phyloP scores from a whole-genome alignment of 305 asterid species.

The Solanum hybrid region DNA sequence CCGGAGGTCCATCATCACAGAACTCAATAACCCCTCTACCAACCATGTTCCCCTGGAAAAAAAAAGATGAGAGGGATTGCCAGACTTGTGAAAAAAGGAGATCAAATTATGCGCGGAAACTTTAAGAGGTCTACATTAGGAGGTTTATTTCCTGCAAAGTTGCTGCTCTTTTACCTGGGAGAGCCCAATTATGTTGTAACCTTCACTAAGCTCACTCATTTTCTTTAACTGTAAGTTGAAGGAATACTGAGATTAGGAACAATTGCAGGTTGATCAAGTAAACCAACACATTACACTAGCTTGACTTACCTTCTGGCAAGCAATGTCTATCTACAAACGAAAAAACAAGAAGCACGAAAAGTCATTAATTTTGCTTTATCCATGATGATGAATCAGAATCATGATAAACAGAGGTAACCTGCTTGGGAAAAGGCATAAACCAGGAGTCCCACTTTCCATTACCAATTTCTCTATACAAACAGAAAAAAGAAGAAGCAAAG shows the following conservation, averaged over 20 bases:
- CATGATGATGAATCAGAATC: conserved; percentile 1
- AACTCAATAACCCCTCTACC: conserved; percentile 86
- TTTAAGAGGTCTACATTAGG: background rate
- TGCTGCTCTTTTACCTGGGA: conserved; percentile 57
- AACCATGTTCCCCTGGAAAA: conserved; percentile 71
- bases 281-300: conserved; percentile 19
- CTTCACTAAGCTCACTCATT: conserved; percentile 66
- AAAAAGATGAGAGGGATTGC: background rate
- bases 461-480: conserved; percentile 56
- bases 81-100: background rate
- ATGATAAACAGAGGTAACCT: conserved; percentile 30
- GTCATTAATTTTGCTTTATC: background rate
- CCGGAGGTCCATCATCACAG: conserved; percentile 83
- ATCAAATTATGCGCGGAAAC: background rate
- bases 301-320: conserved; percentile 72
- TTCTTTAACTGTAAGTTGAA: conserved; percentile 53
- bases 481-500: background rate
- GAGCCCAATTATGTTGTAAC: conserved; percentile 73
- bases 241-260: conserved; percentile 2
- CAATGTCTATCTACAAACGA: conserved; percentile 45
- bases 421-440: conserved; percentile 66
- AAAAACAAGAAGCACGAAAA: conserved; percentile 5
- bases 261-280: conserved; percentile 14
- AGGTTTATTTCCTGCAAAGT: background rate
- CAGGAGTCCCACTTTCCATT: conserved; percentile 76